These are phyloP conservation scores for Saccharomycopsis olivae DNA, from an alignment of 805 yeast genomes.

Conservation along the genomic window DNA sequence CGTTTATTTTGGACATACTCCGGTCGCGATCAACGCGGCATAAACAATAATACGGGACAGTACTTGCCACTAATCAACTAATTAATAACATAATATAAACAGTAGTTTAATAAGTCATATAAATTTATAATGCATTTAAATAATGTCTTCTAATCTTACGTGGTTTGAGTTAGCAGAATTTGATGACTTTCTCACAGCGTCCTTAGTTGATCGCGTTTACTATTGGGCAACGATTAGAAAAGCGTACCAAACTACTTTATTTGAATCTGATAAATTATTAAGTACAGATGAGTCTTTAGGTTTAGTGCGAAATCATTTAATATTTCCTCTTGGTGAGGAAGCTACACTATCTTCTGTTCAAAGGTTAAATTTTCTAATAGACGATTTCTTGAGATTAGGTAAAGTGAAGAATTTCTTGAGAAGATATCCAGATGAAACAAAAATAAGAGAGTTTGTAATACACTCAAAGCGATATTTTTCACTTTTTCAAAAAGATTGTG, in stretches of 20 bases:
- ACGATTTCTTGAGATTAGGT: slow-evolving; percentile 21
- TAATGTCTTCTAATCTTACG: slow-evolving; percentile 14
- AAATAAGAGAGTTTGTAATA: slow-evolving; percentile 25
- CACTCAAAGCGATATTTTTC: slow-evolving; percentile 29
- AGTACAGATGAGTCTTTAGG: slow-evolving; percentile 9
- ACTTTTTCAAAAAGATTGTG: slow-evolving; percentile 28
- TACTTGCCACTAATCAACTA: too few species aligned
- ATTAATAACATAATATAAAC: too few species aligned
- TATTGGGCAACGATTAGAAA: slow-evolving; percentile 24
- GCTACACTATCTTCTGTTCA: slow-evolving; percentile 2
- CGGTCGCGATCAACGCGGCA: too few species aligned
- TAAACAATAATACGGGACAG: too few species aligned
- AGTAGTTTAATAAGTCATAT: too few species aligned
- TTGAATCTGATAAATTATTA: slow-evolving; percentile 5
- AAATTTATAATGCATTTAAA: background rate
- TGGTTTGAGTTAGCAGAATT: slow-evolving; percentile 23
- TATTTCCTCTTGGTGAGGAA: slow-evolving; percentile 10
- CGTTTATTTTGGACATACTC: too few species aligned
- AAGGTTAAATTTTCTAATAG: slow-evolving; percentile 21
- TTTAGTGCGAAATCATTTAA: slow-evolving; percentile 10
- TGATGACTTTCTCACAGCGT: slow-evolving; percentile 25
- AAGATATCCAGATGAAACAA: slow-evolving; percentile 19
- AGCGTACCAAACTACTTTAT: slow-evolving; percentile 13
- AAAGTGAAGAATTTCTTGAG: slow-evolving; percentile 23
- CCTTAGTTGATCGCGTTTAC: slow-evolving; percentile 21